Base-by-base conservation (phyloP, 1,139 yeast genomes). In the Blastobotrys niveus region DNA sequence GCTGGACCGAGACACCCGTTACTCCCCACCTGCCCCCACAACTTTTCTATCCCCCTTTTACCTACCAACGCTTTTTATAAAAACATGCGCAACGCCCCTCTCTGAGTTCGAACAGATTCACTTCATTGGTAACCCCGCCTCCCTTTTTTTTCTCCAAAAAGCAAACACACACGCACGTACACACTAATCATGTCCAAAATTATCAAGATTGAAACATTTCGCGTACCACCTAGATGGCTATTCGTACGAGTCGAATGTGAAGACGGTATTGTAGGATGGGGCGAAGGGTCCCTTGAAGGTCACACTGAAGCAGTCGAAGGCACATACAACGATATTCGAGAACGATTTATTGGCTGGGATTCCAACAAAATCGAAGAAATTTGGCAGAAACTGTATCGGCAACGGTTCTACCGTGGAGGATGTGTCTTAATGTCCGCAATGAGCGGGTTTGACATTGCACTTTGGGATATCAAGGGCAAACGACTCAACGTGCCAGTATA, bases 401-500 rank as follows among this genome's bases (percentile, higher is more conserved):
- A 59, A 38, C 49, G 65, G 26, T 61, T 61, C 47, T 61, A 61
- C 52, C 53, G 64, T 15, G 64, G 64, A 14, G 64, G 64, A 10
- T 56, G 55, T 27, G 65, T 61, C 26, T 48, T 61, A 42, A 59
- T 58, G 61, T 61, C 64, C 9, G 64, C 64, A 7, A 46, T 61
- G 3, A 47, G 64, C 8, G 64, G 64, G 7, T 50, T 61, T 20
- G 65, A 61, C 45, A 60, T 61, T 42, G 65, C 65, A 3, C 50
- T 61, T 29, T 61, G 65, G 65, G 65, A 61, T 48, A 52, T 61
- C 47, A 61, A 61, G 46, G 65, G 65, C 24, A 61, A 59, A 46
- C 50, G 54, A 5, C 57, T 61, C 9, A 60, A 60, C n/a, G 63
- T 60, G 6, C 65, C 65, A 4, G 55, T 61, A 19, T 59, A 50